Evolutionary conservation across 257 asterid genomes (phyloP), one percentile per base, ranked within the genome.

Genomic region (Nicotiana obtusifolia): DNA sequence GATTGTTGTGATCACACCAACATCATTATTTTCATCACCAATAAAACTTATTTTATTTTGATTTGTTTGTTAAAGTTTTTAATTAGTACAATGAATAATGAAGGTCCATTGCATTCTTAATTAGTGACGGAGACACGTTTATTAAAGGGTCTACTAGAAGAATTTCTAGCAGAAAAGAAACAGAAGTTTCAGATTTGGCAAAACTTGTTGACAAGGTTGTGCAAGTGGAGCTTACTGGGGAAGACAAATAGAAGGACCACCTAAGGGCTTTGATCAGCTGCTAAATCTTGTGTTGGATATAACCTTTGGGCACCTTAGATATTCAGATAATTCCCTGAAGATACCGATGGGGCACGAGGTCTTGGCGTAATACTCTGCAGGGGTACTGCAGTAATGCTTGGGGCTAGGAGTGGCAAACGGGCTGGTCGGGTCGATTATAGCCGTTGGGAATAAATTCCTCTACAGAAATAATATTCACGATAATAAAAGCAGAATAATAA

Each of bases 361-460:
- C 97, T 95, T 85, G 99, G 98, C 82, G 84, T 95, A 85, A 93
- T 95, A 80, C 97, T 92, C 88, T 49, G 98, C 78, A 91, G 97
- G 78, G 98, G 98, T 19, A 93, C 98, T 37, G 97, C 99, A 65
- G 99, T 95, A 85, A 95, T 95, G 98, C 95, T 95, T 31, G 98
- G 93, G 64, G 90, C 97, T 19, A 41, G 49, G 49, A 9, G 49
- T 41, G 49, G 0, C 13, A 41, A 9, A 41, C 49, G 3, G 3
- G 47, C 1, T 37, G 10, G 3, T 7, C 47, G 47, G 11, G 3
- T 41, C 3, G 47, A 11, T 41, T 7, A 41, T 41, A 0, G 11
- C 3, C 3, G 28, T 26, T 26, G 28, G 1, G 28, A 26, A 26
- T 26, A 26, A 26, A 26, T 1, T 26, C 2, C 28, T 2, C 2